phyloP scores from a whole-genome alignment of 2,329 filamentous ascomycete species.

The Colletotrichum costaricense region DNA sequence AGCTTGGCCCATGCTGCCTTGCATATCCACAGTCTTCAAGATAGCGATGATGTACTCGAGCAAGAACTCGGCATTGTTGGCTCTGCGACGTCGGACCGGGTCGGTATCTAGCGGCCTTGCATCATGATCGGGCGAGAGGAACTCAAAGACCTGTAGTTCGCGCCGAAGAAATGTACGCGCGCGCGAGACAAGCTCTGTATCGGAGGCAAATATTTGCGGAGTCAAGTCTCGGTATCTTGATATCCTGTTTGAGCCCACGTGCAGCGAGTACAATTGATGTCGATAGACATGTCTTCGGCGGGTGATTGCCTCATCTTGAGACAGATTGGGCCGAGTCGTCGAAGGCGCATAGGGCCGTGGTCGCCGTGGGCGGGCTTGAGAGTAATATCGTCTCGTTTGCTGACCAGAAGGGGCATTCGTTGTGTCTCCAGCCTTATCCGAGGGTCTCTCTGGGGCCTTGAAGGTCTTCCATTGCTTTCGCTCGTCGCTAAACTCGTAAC shows the following conservation, averaged over 20 bases:
- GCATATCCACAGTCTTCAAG: conserved; percentile 84
- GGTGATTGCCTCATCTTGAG: conserved; percentile 53
- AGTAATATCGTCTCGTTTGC: conserved; percentile 11
- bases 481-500: conserved; percentile 61
- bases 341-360: conserved; percentile 36
- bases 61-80: conserved; percentile 83
- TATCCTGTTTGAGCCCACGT: conserved; percentile 84
- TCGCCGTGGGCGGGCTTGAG: conserved; percentile 23
- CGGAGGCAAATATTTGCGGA: conserved; percentile 71
- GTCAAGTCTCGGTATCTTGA: conserved; percentile 82
- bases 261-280: conserved; percentile 78
- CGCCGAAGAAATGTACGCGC: conserved; percentile 85
- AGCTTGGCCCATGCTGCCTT: conserved; percentile 81
- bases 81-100: conserved; percentile 44
- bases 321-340: conserved; percentile 33
- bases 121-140: conserved; percentile 59
- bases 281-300: conserved; percentile 80
- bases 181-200: conserved; percentile 76
- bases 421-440: conserved; percentile 1
- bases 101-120: conserved; percentile 19
- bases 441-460: conserved; percentile 37
- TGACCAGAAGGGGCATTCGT: background rate
- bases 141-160: conserved; percentile 86
- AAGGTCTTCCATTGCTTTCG: conserved; percentile 68
- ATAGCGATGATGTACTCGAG: conserved; percentile 89